Evolutionary conservation across 148 eudicot genomes (phyloP), one percentile per base, ranked within the genome.

Genomic region (Limonium bicolor): DNA sequence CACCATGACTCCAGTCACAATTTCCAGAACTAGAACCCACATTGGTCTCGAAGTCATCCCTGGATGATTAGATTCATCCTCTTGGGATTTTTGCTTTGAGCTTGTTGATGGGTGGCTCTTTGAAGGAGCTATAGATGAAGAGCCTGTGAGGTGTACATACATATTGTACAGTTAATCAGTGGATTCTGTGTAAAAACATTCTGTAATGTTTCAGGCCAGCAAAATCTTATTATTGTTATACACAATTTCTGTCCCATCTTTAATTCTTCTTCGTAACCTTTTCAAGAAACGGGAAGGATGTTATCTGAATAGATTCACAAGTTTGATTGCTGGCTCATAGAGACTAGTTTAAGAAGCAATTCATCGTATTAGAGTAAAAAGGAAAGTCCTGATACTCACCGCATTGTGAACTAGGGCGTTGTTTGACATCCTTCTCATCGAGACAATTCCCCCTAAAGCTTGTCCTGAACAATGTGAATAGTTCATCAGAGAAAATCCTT

Each of bases 391-490:
- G 15, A 31, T 16, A 48, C 72, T 9, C 75, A 92, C 99, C 95
- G 66, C 99, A 92, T 58, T 62, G 71, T 42, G 72, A 42, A 54
- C 54, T n/a, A 20, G 88, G 35, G 18, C 95, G 82, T 54, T 73
- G 95, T 66, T 63, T 73, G 23, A 68, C 61, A 53, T 72, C 72
- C 73, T 67, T 76, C 41, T 64, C 70, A 10, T 71, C 57, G 50
- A 84, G 80, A 73, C 99, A 92, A 51, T 92, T 92, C 49, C 95
- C 95, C 55, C 56, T 77, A 66, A 92, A 92, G 70, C 86, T 85
- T 19, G 64, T 41, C 53, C 99, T 92, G 70, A 31, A 0, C 14
- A 54, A 71, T 20, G 5, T 50, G 11, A 9, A 14, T 21, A 50
- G 22, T 1, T 51, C 18, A 34, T 4, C 12, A 22, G 35, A 30